phyloP scores from a whole-genome alignment of 441 rosid genomes.

The Arabidopsis hybrid region DNA sequence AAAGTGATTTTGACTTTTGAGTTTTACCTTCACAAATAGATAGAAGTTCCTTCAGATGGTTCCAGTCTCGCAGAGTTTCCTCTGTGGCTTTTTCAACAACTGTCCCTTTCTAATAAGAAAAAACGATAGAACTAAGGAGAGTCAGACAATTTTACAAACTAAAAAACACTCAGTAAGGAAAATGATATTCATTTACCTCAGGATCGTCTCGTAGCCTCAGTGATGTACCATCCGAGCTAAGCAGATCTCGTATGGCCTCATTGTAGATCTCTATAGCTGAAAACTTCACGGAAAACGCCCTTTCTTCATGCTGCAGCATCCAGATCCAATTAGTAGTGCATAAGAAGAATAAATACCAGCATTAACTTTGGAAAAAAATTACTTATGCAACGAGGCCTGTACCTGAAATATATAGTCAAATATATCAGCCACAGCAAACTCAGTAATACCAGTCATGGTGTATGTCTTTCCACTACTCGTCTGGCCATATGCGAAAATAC shows the following conservation, averaged over 20 bases:
- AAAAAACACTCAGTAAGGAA: not conserved
- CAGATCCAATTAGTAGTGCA: constrained; percentile 14
- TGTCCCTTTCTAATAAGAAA: constrained; percentile 73
- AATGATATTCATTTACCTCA: constrained; percentile 57
- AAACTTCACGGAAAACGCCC: constrained; percentile 82
- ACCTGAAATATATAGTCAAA: constrained; percentile 78
- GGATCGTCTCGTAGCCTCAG: constrained; percentile 89
- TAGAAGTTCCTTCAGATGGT: constrained; percentile 75
- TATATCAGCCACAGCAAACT: constrained; percentile 77
- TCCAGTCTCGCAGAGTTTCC: constrained; percentile 78
- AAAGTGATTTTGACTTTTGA: not conserved
- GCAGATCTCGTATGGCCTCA: constrained; percentile 91
- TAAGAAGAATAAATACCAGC: not conserved
- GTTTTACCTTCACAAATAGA: constrained; percentile 77
- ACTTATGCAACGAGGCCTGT: constrained; percentile 5
- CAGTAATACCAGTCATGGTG: constrained; percentile 89
- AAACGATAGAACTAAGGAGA: constrained; percentile 24
- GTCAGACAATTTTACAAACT: not conserved
- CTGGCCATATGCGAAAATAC: constrained; percentile 91
- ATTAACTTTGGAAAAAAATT: not conserved
- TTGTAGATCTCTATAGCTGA: constrained; percentile 97
- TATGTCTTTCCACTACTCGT: constrained; percentile 94
- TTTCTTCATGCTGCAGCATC: constrained; percentile 75
- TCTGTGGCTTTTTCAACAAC: constrained; percentile 85
- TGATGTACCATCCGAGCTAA: constrained; percentile 62